phyloP scores from a whole-genome alignment of 352 stramenopile species.

The Phytophthora podocarpi region DNA sequence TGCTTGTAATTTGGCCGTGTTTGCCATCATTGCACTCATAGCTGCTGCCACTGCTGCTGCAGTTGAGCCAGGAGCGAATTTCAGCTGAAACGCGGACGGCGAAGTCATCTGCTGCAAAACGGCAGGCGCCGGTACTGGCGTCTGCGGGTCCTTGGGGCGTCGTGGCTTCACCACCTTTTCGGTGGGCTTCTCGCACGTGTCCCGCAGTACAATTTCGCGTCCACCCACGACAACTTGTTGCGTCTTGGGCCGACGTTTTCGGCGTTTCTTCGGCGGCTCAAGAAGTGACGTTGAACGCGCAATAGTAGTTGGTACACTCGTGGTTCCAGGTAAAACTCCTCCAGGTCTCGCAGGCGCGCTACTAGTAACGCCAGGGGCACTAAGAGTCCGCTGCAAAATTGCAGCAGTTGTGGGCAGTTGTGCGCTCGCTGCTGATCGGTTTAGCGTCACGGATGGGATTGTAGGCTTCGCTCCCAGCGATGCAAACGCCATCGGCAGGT shows the following conservation, averaged over 20 bases:
- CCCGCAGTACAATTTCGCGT: slow-evolving; percentile 48
- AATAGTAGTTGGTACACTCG: slow-evolving; percentile 4
- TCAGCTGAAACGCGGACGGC: slow-evolving; percentile 25
- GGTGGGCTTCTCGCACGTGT: slow-evolving; percentile 63
- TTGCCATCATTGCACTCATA: slow-evolving; percentile 37
- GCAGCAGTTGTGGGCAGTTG: slow-evolving; percentile 4
- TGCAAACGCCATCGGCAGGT: slow-evolving; percentile 34
- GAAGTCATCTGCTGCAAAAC: slow-evolving; percentile 20
- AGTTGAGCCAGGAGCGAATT: slow-evolving; percentile 30
- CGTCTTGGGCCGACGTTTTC: slow-evolving; percentile 55
- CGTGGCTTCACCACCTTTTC: slow-evolving; percentile 67
- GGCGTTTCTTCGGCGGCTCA: slow-evolving; percentile 20
- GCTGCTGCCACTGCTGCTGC: slow-evolving; percentile 29
- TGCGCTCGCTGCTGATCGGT: slow-evolving; percentile 15
- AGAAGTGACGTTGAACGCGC: not conserved
- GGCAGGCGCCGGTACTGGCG: slow-evolving; percentile 2
- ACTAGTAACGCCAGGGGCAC: slow-evolving; percentile 7
- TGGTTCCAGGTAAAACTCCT: not conserved
- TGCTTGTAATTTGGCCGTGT: slow-evolving; percentile 26
- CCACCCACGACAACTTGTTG: slow-evolving; percentile 55
- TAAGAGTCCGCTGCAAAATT: slow-evolving; percentile 9
- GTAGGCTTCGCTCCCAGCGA: slow-evolving; percentile 28
- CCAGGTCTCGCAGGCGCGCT: not conserved
- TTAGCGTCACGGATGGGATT: slow-evolving; percentile 24
- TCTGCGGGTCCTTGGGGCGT: slow-evolving; percentile 28